Conservation (phyloP, 306 rosid species). For the Parietaria judaica region DNA sequence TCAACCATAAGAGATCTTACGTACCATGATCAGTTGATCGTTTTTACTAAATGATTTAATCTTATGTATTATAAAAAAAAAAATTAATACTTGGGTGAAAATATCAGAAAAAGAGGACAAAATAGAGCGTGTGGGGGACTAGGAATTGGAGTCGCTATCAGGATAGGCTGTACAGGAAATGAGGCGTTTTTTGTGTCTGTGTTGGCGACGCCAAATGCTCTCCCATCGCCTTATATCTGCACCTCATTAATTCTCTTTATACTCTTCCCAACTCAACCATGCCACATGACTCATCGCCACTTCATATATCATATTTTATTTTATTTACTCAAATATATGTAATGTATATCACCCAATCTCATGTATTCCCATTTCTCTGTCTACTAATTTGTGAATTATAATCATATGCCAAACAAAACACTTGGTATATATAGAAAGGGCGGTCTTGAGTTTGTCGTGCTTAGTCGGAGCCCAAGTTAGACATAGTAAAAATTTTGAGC, state of each 20-base stretch:
- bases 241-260: slow-evolving; percentile 2
- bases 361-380: too few relatives aligned
- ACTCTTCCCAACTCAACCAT: background rate
- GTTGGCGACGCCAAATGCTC: slow-evolving; percentile 4
- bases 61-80: background rate
- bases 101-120: slow-evolving; percentile 11
- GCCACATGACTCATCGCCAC: background rate
- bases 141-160: background rate
- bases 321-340: background rate
- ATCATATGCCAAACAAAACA: too few relatives aligned
- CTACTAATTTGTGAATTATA: too few relatives aligned
- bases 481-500: too few relatives aligned
- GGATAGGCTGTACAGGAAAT: slow-evolving; percentile 1
- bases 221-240: slow-evolving; percentile 2
- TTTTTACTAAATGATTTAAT: background rate
- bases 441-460: too few relatives aligned
- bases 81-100: background rate
- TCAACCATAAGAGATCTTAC: too few relatives aligned
- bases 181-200: slow-evolving; percentile 7
- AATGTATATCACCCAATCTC: background rate
- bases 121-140: slow-evolving; percentile 12
- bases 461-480: too few relatives aligned
- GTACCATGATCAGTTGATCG: background rate
- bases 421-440: too few relatives aligned
- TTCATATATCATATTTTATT: background rate